These are phyloP conservation scores for Clonostachys solani DNA, from an alignment of 2,329 filamentous ascomycete species.

Conservation along the genomic window DNA sequence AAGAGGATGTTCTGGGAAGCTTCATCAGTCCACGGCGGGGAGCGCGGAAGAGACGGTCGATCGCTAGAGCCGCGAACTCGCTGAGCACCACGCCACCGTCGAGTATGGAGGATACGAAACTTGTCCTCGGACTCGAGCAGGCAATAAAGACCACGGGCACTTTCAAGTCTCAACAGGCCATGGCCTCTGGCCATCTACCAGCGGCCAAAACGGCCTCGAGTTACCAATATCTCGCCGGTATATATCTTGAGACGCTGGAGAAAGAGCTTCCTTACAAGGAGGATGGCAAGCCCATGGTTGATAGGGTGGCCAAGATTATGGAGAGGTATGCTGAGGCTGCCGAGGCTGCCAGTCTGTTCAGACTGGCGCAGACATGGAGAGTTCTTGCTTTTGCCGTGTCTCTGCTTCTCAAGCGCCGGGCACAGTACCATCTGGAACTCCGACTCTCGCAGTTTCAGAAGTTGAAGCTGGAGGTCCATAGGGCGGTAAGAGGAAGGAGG, in stretches of 20 bases:
- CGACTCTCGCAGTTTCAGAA: conserved; percentile 7
- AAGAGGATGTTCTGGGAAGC: conserved; percentile 52
- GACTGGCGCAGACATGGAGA: conserved; percentile 62
- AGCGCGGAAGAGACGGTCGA: conserved; percentile 34
- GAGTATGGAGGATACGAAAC: conserved; percentile 24
- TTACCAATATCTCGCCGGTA: conserved; percentile 51
- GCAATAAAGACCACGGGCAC: conserved; percentile 52
- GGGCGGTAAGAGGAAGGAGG: neutral
- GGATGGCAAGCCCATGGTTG: conserved; percentile 30
- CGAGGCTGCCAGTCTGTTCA: conserved; percentile 50
- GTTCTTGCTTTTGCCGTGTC: conserved; percentile 52
- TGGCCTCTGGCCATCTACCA: conserved; percentile 56
- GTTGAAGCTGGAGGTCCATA: neutral
- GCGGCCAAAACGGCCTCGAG: conserved; percentile 42
- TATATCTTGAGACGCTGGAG: conserved; percentile 52
- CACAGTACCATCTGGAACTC: conserved; percentile 45
- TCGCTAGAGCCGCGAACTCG: conserved; percentile 35
- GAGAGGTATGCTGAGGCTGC: conserved; percentile 55
- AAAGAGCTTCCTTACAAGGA: conserved; percentile 37
- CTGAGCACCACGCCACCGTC: conserved; percentile 52
- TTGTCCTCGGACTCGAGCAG: conserved; percentile 49
- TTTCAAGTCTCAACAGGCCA: conserved; percentile 57
- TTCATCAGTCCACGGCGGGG: conserved; percentile 48
- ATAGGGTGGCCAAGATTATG: conserved; percentile 45
- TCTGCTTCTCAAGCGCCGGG: conserved; percentile 48